Conservation (phyloP, 1,139 yeast species). For the Suhomyces chickasaworum region DNA sequence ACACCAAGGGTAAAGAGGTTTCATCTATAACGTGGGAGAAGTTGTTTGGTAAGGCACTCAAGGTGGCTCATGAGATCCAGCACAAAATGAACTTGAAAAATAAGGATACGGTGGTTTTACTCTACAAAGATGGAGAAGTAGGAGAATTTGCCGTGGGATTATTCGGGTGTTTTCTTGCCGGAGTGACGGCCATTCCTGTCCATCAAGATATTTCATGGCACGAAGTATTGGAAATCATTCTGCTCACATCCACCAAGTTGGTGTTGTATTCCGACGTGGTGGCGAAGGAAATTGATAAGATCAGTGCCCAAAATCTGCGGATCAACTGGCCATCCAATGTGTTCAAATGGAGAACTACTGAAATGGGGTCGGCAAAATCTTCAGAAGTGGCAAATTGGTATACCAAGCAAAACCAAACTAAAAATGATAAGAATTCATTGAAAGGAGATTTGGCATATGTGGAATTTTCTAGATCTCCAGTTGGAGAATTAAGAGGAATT, state of each 20-base stretch:
- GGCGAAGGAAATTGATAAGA: slow-evolving; percentile 66
- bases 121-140: slow-evolving; percentile 83
- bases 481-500: slow-evolving; percentile 91
- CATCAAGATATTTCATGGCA: slow-evolving; percentile 67
- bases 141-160: slow-evolving; percentile 84
- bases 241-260: slow-evolving; percentile 73
- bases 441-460: slow-evolving; percentile 79
- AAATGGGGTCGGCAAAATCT: slow-evolving; percentile 69
- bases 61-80: slow-evolving; percentile 82
- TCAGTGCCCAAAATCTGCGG: slow-evolving; percentile 40
- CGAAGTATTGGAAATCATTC: slow-evolving; percentile 73
- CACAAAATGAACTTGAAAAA: slow-evolving; percentile 71
- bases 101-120: slow-evolving; percentile 79
- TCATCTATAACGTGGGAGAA: slow-evolving; percentile 87
- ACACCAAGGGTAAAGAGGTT: slow-evolving; percentile 78
- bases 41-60: slow-evolving; percentile 77
- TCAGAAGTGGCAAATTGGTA: slow-evolving; percentile 39
- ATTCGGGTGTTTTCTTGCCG: slow-evolving; percentile 90
- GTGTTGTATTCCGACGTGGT: slow-evolving; percentile 82
- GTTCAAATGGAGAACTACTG: slow-evolving; percentile 84
- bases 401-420: slow-evolving; percentile 43
- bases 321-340: slow-evolving; percentile 48
- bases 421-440: slow-evolving; percentile 9
- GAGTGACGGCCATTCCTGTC: slow-evolving; percentile 92
- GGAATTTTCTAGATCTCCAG: slow-evolving; percentile 87